Base-by-base conservation (phyloP, 805 yeast species). In the Wickerhamiella azymoides region DNA sequence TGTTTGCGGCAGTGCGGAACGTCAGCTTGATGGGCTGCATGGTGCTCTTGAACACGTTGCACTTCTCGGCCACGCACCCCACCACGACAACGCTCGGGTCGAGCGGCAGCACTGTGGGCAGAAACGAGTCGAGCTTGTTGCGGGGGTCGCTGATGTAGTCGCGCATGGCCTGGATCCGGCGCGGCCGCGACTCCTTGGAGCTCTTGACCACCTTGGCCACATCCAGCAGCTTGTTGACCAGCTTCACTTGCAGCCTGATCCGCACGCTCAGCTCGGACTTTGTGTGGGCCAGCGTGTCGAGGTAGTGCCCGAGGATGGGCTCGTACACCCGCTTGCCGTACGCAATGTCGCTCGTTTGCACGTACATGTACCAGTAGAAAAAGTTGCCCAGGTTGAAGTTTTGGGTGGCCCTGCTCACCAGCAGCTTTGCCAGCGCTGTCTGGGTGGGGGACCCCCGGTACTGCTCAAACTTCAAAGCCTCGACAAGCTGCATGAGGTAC, bases 341-440 rank as follows among this genome's bases (percentile, higher is more conserved):
- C 32, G 71, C 73, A 47, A 84, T 95, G 55, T 80, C 84, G 26
- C 80, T 74, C 4, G 57, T 40, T 57, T 89, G 96, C 1, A 93
- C 94, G 52, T 79, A 80, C 43, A 92, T 72, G 58, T 80, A 84
- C 97, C 98, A 92, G 61, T 84, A 88, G 50, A 93, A 76, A 57
- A 74, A 84, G 57, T 79, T 86, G 0, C 94, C 92, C 36, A 93
- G 66, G 16, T 73, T 67, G 17, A 73, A 72, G 57, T 80, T 82
- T 16, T 72, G 65, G 1, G 79, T 67, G 0, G 94, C 78, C 39
- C 89, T 69, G 24, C 77, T 77, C 36, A 88, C 79, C 36, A 92
- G 65, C 57, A 89, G 86, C 44, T 76, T 74, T 2, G 69, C 67
- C 35, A 68, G 44, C 40, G 60, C 55, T 5, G 64, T 59, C 30